Evolutionary conservation across 352 stramenopile species (phyloP), one percentile per base, ranked within the genome.

Genomic region (Pythium scleroteichum): DNA sequence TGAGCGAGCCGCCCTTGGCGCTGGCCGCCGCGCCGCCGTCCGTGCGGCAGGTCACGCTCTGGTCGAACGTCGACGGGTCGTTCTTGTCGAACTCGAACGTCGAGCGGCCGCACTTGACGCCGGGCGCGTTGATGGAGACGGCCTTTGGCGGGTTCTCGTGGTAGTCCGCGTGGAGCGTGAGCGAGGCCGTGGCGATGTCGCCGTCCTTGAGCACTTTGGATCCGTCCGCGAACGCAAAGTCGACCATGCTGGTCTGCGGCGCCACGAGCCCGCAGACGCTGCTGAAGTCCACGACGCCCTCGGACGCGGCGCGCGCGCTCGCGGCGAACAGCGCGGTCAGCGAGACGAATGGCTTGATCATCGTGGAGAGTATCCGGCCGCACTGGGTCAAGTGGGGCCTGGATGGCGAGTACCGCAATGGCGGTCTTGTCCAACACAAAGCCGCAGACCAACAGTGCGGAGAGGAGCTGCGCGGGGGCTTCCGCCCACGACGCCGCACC

Each of bases 11-110:
- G 59, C 60, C 51, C 9, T 50, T 32, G 0, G 19, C 16, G n/a
- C 23, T 14, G 4, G 59, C 2, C 6, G 54, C 46, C n/a, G 35
- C 33, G 10, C 42, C 59, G 26, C 59, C 41, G 51, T 66, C 59
- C 4, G 59, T 66, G 35, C 59, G 59, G 32, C 59, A 66, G 4
- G 59, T 66, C 4, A 61, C 51, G 32, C 20, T 53, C 44, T 66
- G 59, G 32, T 61, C 50, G 26, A 66, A 66, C 41, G 50, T 66
- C 12, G 41, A 38, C 19, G 59, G 50, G 45, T 66, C 59, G 38
- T 51, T 24, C 19, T 26, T 26, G 45, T 58, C 33, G 27, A 66
- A 66, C 50, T n/a, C 35, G 12, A 66, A 66, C 17, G 16, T 41
- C 5, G 50, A 41, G 22, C 51, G 59, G 14, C 50, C 51, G 45